Evolutionary conservation across 352 stramenopile genomes (phyloP), one percentile per base, ranked within the genome.

Genomic region (Discostella stelligera): DNA sequence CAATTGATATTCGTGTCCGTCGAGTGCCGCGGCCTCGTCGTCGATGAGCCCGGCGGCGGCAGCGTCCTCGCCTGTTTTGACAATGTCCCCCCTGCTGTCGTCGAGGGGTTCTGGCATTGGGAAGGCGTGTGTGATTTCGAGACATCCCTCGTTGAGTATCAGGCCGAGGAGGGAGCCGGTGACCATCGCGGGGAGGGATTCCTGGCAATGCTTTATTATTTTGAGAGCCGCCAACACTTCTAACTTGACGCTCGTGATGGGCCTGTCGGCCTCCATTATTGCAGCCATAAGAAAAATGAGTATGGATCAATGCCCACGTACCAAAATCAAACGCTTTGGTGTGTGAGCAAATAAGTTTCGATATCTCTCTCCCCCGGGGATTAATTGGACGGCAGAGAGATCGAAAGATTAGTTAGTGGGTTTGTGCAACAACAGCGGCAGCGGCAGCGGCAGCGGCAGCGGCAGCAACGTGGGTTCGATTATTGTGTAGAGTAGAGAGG

Each of bases 51-150:
- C 37, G 5, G 52, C 87, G 75, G 94, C 94, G 58, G 93, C 92
- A 32, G 84, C 85, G n/a, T 89, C 80, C 20, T 86, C 84, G 93
- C 90, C 79, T 69, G 88, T 73, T 74, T 94, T 86, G 44, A 81
- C 74, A 70, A 83, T 66, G 50, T 87, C 77, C 5, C 70, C 74
- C 67, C 78, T 83, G 65, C 80, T 54, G 46, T 73, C 64, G 30
- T 66, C 88, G 69, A 58, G 68, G 11, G 77, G 69, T 55, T 85
- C 80, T 4, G 96, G 96, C 80, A 97, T 98, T 39, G 96, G 96
- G 88, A 99, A 99, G 75, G 94, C 94, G 89, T 98, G 97, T 56
- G 97, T 99, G 32, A 99, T 95, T 85, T 99, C 95, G 30, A 99
- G 89, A 56, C 93, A 91, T 50, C 83, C 88, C 58, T 91, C 82